Conservation (phyloP, 768 basidiomycete species). For the Xerocomellus intermedius region DNA sequence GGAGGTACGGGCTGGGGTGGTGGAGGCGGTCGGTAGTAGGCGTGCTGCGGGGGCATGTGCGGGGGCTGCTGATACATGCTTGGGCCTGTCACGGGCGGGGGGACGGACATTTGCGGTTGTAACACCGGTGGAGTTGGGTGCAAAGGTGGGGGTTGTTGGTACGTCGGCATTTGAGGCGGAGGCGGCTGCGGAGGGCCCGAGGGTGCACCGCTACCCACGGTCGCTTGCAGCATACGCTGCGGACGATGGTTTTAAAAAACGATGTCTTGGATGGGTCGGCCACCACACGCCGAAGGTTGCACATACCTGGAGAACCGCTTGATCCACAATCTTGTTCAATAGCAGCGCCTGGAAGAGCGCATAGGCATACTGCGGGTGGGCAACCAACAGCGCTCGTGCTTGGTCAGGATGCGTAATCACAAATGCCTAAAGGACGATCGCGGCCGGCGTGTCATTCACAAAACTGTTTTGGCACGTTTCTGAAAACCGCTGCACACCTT, state of each 20-base stretch:
- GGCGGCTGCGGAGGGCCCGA: constrained; percentile 32
- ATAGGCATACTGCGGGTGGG: constrained; percentile 92
- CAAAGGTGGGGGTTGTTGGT: constrained; percentile 31
- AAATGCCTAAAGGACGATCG: constrained; percentile 64
- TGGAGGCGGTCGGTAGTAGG: constrained; percentile 33
- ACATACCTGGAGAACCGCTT: constrained; percentile 72
- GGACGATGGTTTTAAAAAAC: constrained; percentile 11
- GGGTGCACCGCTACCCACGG: constrained; percentile 30
- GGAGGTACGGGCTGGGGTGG: constrained; percentile 31
- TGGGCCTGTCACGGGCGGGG: constrained; percentile 26
- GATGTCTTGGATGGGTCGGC: background rate
- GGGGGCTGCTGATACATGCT: constrained; percentile 34
- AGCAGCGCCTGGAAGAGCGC: constrained; percentile 94
- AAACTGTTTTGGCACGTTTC: constrained; percentile 19
- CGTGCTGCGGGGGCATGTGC: constrained; percentile 31
- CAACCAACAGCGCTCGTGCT: constrained; percentile 71
- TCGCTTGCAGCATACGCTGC: constrained; percentile 53
- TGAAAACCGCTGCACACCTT: constrained; percentile 61
- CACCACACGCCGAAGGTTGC: constrained; percentile 3
- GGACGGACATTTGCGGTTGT: constrained; percentile 31
- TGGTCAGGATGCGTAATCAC: constrained; percentile 90
- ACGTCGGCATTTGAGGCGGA: constrained; percentile 31
- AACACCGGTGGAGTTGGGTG: constrained; percentile 36
- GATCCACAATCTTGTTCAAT: constrained; percentile 90
- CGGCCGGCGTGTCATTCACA: constrained; percentile 18